phyloP scores from a whole-genome alignment of 2,329 filamentous ascomycete genomes.

The Fusarium sp. region DNA sequence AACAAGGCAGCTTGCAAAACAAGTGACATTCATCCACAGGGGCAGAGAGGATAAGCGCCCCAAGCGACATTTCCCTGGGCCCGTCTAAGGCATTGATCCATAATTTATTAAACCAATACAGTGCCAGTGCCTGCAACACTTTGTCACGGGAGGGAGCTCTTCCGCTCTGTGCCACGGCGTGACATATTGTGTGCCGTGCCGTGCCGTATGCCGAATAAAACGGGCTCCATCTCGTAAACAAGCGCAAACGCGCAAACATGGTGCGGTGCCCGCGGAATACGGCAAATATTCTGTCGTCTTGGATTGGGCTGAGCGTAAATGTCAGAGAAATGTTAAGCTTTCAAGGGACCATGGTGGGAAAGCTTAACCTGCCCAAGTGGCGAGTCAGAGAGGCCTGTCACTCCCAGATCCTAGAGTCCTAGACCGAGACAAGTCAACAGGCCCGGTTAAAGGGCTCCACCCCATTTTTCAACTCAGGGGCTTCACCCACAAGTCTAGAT shows the following conservation, averaged over 20 bases:
- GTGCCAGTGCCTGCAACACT: background rate
- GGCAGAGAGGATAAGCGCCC: background rate
- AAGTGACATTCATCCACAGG: background rate
- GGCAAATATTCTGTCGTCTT: background rate
- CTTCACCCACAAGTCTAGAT: slow-evolving; percentile 1
- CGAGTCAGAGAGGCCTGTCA: background rate
- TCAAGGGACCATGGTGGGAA: background rate
- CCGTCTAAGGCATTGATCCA: background rate
- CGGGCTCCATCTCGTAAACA: background rate
- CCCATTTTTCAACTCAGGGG: slow-evolving; percentile 9
- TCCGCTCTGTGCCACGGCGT: background rate
- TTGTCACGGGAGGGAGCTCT: background rate
- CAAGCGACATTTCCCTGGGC: background rate
- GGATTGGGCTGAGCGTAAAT: background rate
- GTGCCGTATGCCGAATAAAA: background rate
- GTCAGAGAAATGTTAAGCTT: background rate
- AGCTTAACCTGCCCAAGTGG: background rate
- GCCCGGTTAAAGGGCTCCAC: background rate
- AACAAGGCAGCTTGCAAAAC: background rate
- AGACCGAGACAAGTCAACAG: background rate
- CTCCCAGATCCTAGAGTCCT: background rate
- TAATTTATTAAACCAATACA: slow-evolving; percentile 10
- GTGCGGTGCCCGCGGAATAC: background rate
- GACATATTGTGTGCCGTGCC: background rate
- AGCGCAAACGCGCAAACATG: background rate